Base-by-base conservation (phyloP, 345 rosid genomes). In the Dimocarpus longan region DNA sequence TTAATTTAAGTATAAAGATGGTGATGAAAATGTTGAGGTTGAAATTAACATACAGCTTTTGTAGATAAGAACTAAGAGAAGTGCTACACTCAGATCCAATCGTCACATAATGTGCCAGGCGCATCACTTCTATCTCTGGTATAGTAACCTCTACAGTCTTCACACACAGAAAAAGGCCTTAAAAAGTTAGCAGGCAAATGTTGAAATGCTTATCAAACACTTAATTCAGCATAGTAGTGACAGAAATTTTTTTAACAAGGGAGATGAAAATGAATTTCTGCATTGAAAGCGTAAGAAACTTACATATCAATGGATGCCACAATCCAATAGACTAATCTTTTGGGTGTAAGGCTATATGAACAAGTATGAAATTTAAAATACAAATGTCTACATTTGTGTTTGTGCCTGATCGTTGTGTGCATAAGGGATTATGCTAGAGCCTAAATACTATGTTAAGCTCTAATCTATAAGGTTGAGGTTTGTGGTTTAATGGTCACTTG, bases 61-160 rank as follows among this genome's bases (percentile, higher is more conserved):
- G 84, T 1, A 87, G 86, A 77, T 88, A 68, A 26, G 90, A 72
- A 69, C 85, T 74, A 43, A 92, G 88, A 0, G 92, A 79, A 52
- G 94, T 71, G 66, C 32, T 88, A 24, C 91, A 86, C 78, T 92
- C 97, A 0, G 94, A 85, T 59, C 89, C 97, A 66, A 90, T 88
- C 8, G 97, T 92, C 67, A 79, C 0, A 63, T 92, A 92, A 79
- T 92, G 97, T 19, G 97, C 97, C n/a, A 92, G 82, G 10, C 94
- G 85, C 97, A 92, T 92, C 28, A 82, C 84, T 78, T 92, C 94
- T 78, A 92, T 89, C 13, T 88, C 94, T 15, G 97, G 97, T 86
- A 92, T 82, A 0, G 92, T 89, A 71, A 92, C 93, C 79, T 90
- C 89, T 71, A 88, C 80, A 39, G 85, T 86, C 97, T 90, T 54